These are phyloP conservation scores for Domatiomyces catenatus DNA, from an alignment of 2,329 filamentous ascomycete genomes.

Conservation along the genomic window DNA sequence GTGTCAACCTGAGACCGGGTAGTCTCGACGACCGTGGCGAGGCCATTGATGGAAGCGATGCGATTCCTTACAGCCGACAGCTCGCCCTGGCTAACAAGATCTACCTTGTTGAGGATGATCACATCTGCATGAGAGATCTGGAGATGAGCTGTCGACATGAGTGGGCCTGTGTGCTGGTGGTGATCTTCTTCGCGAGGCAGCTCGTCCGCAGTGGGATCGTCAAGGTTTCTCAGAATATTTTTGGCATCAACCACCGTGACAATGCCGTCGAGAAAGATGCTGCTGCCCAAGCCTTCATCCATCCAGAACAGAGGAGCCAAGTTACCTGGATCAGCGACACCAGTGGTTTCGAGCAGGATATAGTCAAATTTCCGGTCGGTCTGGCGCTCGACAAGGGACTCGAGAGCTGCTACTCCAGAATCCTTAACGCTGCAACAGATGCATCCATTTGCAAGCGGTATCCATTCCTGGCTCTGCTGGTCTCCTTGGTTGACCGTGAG, in stretches of 20 bases:
- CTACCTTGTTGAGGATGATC: slow-evolving; percentile 83
- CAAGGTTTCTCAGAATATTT: slow-evolving; percentile 69
- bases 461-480: slow-evolving; percentile 79
- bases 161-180: slow-evolving; percentile 37
- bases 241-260: slow-evolving; percentile 92
- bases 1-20: slow-evolving; percentile 63
- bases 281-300: slow-evolving; percentile 85
- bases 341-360: slow-evolving; percentile 91
- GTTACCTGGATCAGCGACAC: slow-evolving; percentile 87
- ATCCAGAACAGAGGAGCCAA: slow-evolving; percentile 95
- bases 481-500: slow-evolving; percentile 76
- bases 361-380: slow-evolving; percentile 72
- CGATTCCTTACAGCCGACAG: slow-evolving; percentile 54
- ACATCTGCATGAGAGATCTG: slow-evolving; percentile 97
- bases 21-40: slow-evolving; percentile 73
- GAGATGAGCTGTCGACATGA: slow-evolving; percentile 83
- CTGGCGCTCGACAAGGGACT: slow-evolving; percentile 85
- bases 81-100: slow-evolving; percentile 58
- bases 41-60: slow-evolving; percentile 71
- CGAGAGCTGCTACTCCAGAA: slow-evolving; percentile 82
- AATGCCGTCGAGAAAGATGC: slow-evolving; percentile 91
- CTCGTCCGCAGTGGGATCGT: slow-evolving; percentile 42
- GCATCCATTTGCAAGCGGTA: slow-evolving; percentile 90
- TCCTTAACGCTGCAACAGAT: slow-evolving; percentile 98
- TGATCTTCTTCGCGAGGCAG: slow-evolving; percentile 30